Conservation (phyloP, 768 basidiomycete species). For the Tylopilus plumbeoviolaceoides region DNA sequence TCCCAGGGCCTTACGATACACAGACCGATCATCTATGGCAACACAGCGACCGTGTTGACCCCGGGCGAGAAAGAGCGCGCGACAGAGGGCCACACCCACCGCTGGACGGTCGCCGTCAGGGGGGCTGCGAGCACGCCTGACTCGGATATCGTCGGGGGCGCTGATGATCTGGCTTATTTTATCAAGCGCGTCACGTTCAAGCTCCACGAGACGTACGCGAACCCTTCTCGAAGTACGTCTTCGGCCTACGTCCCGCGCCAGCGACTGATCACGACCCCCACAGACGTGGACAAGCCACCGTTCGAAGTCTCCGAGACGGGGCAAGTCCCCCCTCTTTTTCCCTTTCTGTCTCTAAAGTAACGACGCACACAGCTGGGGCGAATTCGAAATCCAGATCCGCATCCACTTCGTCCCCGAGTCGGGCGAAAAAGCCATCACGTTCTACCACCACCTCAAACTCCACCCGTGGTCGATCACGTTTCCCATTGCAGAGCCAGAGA, state of each 20-base stretch:
- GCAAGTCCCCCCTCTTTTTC: constrained; percentile 34
- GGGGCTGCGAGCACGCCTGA: constrained; percentile 75
- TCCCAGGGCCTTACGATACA: constrained; percentile 78
- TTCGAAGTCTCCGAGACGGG: constrained; percentile 97
- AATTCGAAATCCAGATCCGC: constrained; percentile 93
- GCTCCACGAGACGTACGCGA: constrained; percentile 93
- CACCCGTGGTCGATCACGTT: constrained; percentile 73
- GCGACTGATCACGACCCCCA: not conserved
- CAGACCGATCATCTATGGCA: constrained; percentile 94
- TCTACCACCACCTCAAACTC: constrained; percentile 93
- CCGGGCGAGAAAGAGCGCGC: constrained; percentile 60
- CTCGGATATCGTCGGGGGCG: constrained; percentile 79
- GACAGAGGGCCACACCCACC: constrained; percentile 81
- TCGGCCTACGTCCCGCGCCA: too few relatives aligned
- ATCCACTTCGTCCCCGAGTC: constrained; percentile 88
- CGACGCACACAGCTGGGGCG: constrained; percentile 99
- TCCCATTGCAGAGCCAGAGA: constrained; percentile 44
- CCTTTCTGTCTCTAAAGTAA: not conserved
- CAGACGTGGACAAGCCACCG: constrained; percentile 89
- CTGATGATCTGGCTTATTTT: constrained; percentile 86
- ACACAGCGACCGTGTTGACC: constrained; percentile 78
- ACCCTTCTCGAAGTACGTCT: constrained; percentile 77
- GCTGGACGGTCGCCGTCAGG: constrained; percentile 94
- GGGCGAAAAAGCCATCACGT: constrained; percentile 81
- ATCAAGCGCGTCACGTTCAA: constrained; percentile 97